Evolutionary conservation across 768 basidiomycete genomes (phyloP).

Genomic region (Tricholoma terreum): DNA sequence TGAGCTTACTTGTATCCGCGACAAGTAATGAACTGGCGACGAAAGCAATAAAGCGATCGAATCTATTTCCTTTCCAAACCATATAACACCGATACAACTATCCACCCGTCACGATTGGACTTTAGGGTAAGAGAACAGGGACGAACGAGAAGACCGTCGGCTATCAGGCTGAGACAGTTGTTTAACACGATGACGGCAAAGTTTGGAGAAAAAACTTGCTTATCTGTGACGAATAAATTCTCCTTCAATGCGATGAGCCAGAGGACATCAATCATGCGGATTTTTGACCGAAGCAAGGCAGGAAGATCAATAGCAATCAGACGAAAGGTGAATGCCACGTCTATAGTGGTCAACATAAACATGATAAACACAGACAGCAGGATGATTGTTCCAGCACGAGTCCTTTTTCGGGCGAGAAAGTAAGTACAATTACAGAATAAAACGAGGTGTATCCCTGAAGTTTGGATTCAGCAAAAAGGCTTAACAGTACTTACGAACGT

Average conservation of each 20-base stretch:
- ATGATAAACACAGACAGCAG: background rate
- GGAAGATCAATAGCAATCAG: slow-evolving; percentile 2
- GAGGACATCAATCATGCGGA: background rate
- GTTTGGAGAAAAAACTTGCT: background rate
- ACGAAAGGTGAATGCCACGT: slow-evolving; percentile 4
- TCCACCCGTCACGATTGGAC: background rate
- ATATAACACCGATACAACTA: slow-evolving; percentile 35
- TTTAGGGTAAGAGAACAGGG: background rate
- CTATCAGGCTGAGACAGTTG: background rate
- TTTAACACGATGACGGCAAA: background rate
- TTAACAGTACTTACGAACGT: background rate
- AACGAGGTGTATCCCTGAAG: slow-evolving; percentile 1
- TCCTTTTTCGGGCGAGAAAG: background rate
- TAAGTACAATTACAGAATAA: slow-evolving; percentile 6
- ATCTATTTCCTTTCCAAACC: slow-evolving; percentile 31
- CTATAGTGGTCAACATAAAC: slow-evolving; percentile 4
- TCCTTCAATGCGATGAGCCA: background rate
- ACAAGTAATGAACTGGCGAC: slow-evolving; percentile 23
- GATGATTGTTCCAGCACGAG: background rate
- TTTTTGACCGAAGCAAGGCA: background rate
- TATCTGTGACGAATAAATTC: slow-evolving; percentile 1
- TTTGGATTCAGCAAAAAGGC: background rate
- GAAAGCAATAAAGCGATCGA: slow-evolving; percentile 22
- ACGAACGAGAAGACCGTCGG: slow-evolving; percentile 3
- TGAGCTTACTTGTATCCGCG: slow-evolving; percentile 30